phyloP scores from a whole-genome alignment of 1,284 basidiomycete species.

The Amylostereum areolatum region DNA sequence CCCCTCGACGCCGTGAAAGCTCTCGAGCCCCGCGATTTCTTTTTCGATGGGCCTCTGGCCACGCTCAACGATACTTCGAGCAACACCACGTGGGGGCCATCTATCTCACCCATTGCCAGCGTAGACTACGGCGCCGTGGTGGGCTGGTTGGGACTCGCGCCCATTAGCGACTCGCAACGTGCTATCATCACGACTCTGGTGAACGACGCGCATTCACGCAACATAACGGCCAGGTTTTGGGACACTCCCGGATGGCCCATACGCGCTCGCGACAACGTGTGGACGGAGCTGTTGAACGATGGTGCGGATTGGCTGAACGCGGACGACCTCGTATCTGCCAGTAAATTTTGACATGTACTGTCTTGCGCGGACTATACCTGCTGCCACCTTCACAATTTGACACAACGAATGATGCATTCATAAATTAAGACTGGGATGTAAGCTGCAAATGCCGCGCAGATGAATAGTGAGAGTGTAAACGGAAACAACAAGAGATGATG shows the following conservation, averaged over 20 bases:
- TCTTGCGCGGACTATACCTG: not conserved
- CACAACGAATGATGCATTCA: too few relatives aligned
- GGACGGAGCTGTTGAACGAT: constrained; percentile 34
- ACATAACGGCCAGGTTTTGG: constrained; percentile 47
- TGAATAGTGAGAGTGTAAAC: too few relatives aligned
- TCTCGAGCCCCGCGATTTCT: constrained; percentile 40
- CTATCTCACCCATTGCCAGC: constrained; percentile 44
- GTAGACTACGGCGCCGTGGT: constrained; percentile 41
- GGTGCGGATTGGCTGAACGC: constrained; percentile 52
- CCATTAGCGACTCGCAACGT: constrained; percentile 34
- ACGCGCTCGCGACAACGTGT: constrained; percentile 35
- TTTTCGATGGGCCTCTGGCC: constrained; percentile 48
- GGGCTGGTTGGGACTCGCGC: constrained; percentile 42
- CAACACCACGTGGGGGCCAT: constrained; percentile 35
- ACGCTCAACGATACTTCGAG: constrained; percentile 29
- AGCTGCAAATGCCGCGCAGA: too few relatives aligned
- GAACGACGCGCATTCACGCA: constrained; percentile 36
- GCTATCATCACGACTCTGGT: constrained; percentile 32
- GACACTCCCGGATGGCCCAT: constrained; percentile 48
- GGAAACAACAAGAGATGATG: not conserved
- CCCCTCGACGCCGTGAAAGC: constrained; percentile 42
- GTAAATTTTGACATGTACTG: constrained; percentile 25
- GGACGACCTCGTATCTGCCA: constrained; percentile 44
- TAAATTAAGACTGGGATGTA: too few relatives aligned
- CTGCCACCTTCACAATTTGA: not conserved